Evolutionary conservation across 2,329 filamentous ascomycete genomes (phyloP).

Genomic region (Arthrobotrys entomopaga): DNA sequence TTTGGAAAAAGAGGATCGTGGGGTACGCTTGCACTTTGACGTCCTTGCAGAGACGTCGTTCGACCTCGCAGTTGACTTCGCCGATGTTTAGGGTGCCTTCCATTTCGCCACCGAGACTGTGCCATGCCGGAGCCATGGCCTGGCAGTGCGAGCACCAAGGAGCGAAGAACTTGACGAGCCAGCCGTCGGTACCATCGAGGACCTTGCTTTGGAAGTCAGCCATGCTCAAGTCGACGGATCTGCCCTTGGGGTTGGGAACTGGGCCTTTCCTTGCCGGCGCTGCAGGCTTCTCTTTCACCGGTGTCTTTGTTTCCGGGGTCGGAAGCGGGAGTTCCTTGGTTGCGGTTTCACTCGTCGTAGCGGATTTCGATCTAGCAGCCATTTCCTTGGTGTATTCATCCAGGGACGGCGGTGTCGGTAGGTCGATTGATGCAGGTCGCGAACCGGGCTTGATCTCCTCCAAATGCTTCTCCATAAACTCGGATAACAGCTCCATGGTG

Average conservation of each 20-base stretch:
- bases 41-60: conserved; percentile 91
- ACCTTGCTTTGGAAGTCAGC: conserved; percentile 88
- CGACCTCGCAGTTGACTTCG: conserved; percentile 92
- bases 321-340: conserved; percentile 59
- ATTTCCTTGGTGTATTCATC: conserved; percentile 58
- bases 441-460: conserved; percentile 84
- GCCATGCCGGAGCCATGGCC: conserved; percentile 89
- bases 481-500: conserved; percentile 71
- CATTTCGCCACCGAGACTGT: conserved; percentile 89
- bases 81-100: conserved; percentile 88
- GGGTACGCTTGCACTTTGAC: conserved; percentile 82
- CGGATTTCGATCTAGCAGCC: too few relatives aligned
- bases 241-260: conserved; percentile 76
- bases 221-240: conserved; percentile 78
- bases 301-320: conserved; percentile 11
- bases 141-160: conserved; percentile 98
- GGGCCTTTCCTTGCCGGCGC: conserved; percentile 48
- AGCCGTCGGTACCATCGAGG: conserved; percentile 86
- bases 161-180: conserved; percentile 99
- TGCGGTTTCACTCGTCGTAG: conserved; percentile 57
- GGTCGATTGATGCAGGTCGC: conserved; percentile 72
- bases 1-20: conserved; percentile 91
- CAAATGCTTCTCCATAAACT: conserved; percentile 78
- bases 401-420: conserved; percentile 76
- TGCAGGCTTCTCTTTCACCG: conserved; percentile 59